A percentile compares a stretch with the other conserved stretches of the same genome.
These are phyloP conservation scores for Leccinum sublutescens DNA, from an alignment of 768 basidiomycete species.

Conservation along the genomic window DNA sequence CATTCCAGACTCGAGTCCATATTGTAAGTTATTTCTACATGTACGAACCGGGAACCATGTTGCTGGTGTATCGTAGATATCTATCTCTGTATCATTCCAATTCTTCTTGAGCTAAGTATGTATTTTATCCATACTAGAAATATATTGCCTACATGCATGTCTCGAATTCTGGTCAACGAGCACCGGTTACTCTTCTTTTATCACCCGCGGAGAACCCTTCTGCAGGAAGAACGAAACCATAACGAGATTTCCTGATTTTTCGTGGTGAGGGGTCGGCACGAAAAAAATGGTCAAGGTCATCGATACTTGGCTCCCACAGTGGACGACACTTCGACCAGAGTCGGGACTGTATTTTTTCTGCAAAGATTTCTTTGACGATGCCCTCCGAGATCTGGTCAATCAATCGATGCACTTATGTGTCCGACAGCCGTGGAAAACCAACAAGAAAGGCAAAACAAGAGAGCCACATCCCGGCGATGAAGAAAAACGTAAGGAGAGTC, in stretches of 20 bases:
- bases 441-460: background rate
- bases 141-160: background rate
- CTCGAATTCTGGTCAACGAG: background rate
- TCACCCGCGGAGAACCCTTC: too few species aligned
- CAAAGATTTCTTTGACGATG: conserved; percentile 18
- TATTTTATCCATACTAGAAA: background rate
- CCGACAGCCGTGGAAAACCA: conserved; percentile 28
- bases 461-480: background rate
- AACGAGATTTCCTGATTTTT: too few species aligned
- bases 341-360: background rate
- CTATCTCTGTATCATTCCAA: background rate
- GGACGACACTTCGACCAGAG: background rate
- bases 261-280: too few species aligned
- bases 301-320: too few species aligned
- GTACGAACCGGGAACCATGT: background rate
- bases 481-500: background rate
- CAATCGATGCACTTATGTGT: conserved; percentile 32
- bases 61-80: background rate
- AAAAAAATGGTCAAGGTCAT: too few species aligned
- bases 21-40: background rate
- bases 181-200: too few species aligned
- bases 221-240: too few species aligned
- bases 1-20: too few species aligned
- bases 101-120: background rate
- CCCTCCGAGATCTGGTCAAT: conserved; percentile 40